Evolutionary conservation across 2,329 filamentous ascomycete genomes (phyloP).

Genomic region (Colletotrichum aenigma): DNA sequence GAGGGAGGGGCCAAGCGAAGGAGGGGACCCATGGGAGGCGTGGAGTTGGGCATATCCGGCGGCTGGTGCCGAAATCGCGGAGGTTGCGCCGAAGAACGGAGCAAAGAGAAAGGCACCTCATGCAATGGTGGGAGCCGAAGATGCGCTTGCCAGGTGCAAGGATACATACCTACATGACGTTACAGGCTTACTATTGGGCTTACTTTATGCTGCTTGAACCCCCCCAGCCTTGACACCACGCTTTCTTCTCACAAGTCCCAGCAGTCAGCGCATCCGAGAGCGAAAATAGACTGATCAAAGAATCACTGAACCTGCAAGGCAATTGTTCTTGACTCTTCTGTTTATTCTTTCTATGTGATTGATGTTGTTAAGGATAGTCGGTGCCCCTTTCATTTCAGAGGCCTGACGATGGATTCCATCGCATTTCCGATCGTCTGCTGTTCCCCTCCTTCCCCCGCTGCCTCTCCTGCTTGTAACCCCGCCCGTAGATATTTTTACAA

Average conservation of each 20-base stretch:
- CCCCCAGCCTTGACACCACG: background rate
- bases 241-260: background rate
- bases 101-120: background rate
- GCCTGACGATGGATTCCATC: background rate
- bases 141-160: background rate
- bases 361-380: background rate
- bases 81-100: slow-evolving; percentile 4
- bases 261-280: background rate
- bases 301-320: background rate
- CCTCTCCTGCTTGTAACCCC: background rate
- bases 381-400: background rate
- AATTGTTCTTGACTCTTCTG: background rate
- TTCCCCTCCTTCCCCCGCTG: background rate
- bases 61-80: slow-evolving; percentile 9
- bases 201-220: background rate
- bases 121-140: background rate
- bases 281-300: background rate
- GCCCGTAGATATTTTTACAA: background rate
- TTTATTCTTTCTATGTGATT: background rate
- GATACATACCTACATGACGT: background rate
- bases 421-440: background rate
- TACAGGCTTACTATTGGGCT: background rate
- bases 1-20: background rate
- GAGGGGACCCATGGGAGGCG: background rate
- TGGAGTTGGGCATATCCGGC: slow-evolving; percentile 1